Percentiles rank a stretch among this genome's conserved stretches.
These are phyloP conservation scores for Filobasidium wieringae DNA, from an alignment of 768 basidiomycete genomes.

Conservation along the genomic window DNA sequence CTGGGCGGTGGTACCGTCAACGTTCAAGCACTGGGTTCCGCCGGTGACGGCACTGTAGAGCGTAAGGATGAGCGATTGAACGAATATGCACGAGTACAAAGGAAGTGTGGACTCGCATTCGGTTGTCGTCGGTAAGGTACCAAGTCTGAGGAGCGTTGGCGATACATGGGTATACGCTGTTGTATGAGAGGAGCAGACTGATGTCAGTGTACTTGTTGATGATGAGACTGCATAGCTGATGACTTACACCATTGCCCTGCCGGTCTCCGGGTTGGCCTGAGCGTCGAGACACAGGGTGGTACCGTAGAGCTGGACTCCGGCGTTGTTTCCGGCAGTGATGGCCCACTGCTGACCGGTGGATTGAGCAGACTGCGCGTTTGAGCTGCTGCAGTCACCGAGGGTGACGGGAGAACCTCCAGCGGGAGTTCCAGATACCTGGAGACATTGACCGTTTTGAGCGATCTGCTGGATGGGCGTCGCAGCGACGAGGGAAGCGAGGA, in stretches of 20 bases:
- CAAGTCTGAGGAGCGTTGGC: slow-evolving; percentile 17
- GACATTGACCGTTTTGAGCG: slow-evolving; percentile 14
- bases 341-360: slow-evolving; percentile 23
- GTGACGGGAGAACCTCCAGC: slow-evolving; percentile 10
- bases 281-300: slow-evolving; percentile 20
- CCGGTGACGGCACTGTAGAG: slow-evolving; percentile 8
- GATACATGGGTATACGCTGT: slow-evolving; percentile 9
- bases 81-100: not conserved
- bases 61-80: not conserved
- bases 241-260: too few relatives aligned
- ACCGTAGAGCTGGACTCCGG: slow-evolving; percentile 18
- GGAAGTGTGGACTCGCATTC: slow-evolving; percentile 13
- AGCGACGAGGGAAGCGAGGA: slow-evolving; percentile 13
- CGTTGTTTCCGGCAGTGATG: slow-evolving; percentile 20
- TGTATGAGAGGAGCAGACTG: not conserved
- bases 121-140: slow-evolving; percentile 19
- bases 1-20: slow-evolving; percentile 6
- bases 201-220: too few relatives aligned
- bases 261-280: slow-evolving; percentile 5
- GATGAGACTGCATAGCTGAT: too few relatives aligned
- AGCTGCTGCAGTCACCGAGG: slow-evolving; percentile 13
- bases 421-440: slow-evolving; percentile 14
- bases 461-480: slow-evolving; percentile 17
- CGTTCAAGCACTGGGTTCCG: slow-evolving; percentile 19
- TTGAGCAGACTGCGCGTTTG: slow-evolving; percentile 9